Base-by-base conservation (phyloP, 1,139 yeast genomes). In the Kodamaea alishanica region DNA sequence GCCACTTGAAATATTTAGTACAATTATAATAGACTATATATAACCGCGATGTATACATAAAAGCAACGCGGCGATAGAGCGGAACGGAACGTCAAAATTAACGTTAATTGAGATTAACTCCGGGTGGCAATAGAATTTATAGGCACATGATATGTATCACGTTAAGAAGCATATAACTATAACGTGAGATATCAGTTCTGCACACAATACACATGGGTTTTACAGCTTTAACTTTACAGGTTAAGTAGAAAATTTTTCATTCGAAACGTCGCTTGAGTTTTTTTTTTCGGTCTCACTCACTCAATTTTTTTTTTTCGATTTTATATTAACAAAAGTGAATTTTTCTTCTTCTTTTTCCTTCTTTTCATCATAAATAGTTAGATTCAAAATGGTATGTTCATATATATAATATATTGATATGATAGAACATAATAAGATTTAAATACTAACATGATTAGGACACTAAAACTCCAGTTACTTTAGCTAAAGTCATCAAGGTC, bases 401-500 rank as follows among this genome's bases (percentile, higher is more conserved):
- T 30, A 12, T 12, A 5, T 10, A 8, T 22, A 26, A 6, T 12
- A 26, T 24, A 28, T 26, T 5, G n/a, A 12, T 7, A 24, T 8
- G 32, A 30, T 30, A n/a, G 9, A 30, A 11, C 11, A 20, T 29
- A n/a, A 6, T 8, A 10, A 34, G 37, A 24, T 12, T 20, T 8
- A 11, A 25, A 28, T 49, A 52, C 58, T 54, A 54, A 53, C 56
- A 33, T 28, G 20, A 8, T 33, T 43, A 72, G 90, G 92, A 84
- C 74, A 75, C 88, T 68, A 84, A 84, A 75, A 83, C 92, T 75
- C 96, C 96, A 73, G 97, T 90, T 67, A 92, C 96, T 78, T 87
- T 92, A 77, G 98, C 97, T 73, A 90, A 89, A 81, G 97, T 92
- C 71, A 89, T 87, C 79, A 92, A 92, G 82, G 97, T 92, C 75